phyloP scores from a whole-genome alignment of 2,329 filamentous ascomycete species.

The Pseudocercospora fijiensis region DNA sequence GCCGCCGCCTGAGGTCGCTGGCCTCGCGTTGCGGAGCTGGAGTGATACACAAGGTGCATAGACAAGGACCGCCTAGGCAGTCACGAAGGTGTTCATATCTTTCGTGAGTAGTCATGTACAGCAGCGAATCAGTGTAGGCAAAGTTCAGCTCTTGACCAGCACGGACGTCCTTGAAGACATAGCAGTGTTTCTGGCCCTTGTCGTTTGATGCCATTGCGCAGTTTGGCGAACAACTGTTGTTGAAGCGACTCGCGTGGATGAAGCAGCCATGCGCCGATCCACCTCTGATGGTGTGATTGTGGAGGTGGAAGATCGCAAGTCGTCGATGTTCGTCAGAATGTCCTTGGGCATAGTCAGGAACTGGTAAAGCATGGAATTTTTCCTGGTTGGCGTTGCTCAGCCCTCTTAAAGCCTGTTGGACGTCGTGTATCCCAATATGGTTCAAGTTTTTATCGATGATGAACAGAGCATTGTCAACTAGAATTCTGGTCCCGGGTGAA shows the following conservation, averaged over 20 bases:
- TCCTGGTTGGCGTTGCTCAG: not conserved
- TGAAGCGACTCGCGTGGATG: constrained; percentile 2
- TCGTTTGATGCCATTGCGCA: constrained; percentile 1
- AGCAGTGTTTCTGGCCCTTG: constrained; percentile 1
- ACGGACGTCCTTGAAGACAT: not conserved
- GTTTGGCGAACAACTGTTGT: constrained; percentile 4
- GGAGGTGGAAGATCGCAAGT: not conserved
- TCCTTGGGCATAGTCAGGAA: not conserved
- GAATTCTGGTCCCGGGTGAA: constrained; percentile 10
- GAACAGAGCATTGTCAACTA: constrained; percentile 8
- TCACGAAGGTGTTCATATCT: not conserved
- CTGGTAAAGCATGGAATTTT: not conserved
- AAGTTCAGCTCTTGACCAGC: constrained; percentile 6
- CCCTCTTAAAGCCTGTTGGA: not conserved
- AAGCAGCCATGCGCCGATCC: not conserved
- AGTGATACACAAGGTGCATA: not conserved
- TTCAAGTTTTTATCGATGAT: too few relatives aligned
- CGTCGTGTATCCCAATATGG: not conserved
- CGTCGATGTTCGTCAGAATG: not conserved
- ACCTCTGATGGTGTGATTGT: not conserved
- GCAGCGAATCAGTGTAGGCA: not conserved
- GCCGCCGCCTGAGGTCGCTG: not conserved
- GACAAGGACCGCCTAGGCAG: not conserved
- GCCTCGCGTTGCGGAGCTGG: not conserved
- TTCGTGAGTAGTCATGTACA: constrained; percentile 5